Conservation (phyloP, 495 filamentous ascomycete genomes). For the Hyaloscypha variabilis region DNA sequence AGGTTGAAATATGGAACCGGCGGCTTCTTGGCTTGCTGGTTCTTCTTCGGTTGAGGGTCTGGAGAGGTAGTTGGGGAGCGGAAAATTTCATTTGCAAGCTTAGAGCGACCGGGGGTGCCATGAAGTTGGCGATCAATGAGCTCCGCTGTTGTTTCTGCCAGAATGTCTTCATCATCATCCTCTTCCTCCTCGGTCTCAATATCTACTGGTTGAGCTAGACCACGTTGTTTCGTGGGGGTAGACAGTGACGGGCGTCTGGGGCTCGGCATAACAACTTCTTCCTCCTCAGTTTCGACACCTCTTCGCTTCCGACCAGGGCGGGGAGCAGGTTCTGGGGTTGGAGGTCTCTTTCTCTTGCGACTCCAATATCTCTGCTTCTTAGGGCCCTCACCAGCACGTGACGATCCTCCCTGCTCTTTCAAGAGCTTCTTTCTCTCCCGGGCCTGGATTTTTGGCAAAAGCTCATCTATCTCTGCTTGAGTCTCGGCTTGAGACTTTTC, state of each 20-base stretch:
- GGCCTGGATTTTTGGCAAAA: not conserved
- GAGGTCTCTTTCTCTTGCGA: not conserved
- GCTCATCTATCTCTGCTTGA: slow-evolving; percentile 3
- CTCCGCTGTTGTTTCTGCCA: not conserved
- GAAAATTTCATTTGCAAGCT: not conserved
- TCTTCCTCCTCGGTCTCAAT: slow-evolving; percentile 18
- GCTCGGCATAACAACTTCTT: not conserved
- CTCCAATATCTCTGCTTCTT: not conserved
- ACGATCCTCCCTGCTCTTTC: not conserved
- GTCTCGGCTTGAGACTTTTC: slow-evolving; percentile 1
- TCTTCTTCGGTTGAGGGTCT: not conserved
- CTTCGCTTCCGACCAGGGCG: not conserved
- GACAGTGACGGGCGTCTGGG: slow-evolving; percentile 18
- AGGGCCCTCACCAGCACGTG: not conserved
- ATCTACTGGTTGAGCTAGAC: slow-evolving; percentile 12
- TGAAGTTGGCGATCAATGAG: slow-evolving; percentile 21
- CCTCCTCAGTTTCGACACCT: not conserved
- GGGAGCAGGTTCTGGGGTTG: not conserved
- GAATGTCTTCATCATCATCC: not conserved
- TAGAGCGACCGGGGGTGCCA: not conserved
- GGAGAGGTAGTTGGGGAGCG: not conserved
- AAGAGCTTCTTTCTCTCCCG: not conserved
- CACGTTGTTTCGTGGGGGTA: slow-evolving; percentile 20
- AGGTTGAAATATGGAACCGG: not conserved
- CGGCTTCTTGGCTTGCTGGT: not conserved